Conservation (phyloP, 768 basidiomycete genomes). For the Rhodosporidiobolus sp. region DNA sequence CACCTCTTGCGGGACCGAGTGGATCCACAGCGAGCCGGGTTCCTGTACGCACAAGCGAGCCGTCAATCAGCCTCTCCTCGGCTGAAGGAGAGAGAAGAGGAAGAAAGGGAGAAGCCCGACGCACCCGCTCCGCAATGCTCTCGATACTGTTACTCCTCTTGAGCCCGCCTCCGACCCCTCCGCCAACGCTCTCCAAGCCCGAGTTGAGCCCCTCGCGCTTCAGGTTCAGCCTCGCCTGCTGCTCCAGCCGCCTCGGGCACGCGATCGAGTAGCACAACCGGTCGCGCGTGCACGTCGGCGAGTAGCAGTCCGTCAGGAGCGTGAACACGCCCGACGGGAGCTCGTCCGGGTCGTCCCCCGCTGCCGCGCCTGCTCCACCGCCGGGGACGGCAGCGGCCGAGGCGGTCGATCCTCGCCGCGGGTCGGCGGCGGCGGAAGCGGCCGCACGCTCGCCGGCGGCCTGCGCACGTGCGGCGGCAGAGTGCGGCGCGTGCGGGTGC, state of each 20-base stretch:
- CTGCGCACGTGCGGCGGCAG: slow-evolving; percentile 21
- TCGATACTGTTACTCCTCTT: slow-evolving; percentile 71
- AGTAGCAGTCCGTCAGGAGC: slow-evolving; percentile 93
- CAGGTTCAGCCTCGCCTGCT: slow-evolving; percentile 66
- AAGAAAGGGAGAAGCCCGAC: slow-evolving; percentile 28
- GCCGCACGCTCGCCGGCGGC: slow-evolving; percentile 18
- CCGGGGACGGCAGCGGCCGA: slow-evolving; percentile 23
- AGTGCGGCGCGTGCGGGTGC: slow-evolving; percentile 21
- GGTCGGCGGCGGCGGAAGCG: not conserved
- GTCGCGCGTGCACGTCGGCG: slow-evolving; percentile 91
- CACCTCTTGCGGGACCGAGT: slow-evolving; percentile 91
- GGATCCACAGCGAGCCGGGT: slow-evolving; percentile 88
- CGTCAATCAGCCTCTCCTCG: slow-evolving; percentile 28
- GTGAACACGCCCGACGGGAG: slow-evolving; percentile 94
- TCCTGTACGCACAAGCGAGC: slow-evolving; percentile 55
- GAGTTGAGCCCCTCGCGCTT: slow-evolving; percentile 77
- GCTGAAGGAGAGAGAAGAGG: not conserved
- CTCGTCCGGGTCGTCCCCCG: slow-evolving; percentile 45
- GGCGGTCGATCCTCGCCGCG: slow-evolving; percentile 19
- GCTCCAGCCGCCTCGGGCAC: slow-evolving; percentile 77
- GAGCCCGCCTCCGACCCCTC: slow-evolving; percentile 78
- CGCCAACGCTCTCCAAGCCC: slow-evolving; percentile 54
- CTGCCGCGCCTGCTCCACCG: slow-evolving; percentile 28
- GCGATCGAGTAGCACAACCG: slow-evolving; percentile 96
- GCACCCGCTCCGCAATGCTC: slow-evolving; percentile 72